phyloP scores from a whole-genome alignment of 148 eudicot genomes.

The Pouteria glomerata region DNA sequence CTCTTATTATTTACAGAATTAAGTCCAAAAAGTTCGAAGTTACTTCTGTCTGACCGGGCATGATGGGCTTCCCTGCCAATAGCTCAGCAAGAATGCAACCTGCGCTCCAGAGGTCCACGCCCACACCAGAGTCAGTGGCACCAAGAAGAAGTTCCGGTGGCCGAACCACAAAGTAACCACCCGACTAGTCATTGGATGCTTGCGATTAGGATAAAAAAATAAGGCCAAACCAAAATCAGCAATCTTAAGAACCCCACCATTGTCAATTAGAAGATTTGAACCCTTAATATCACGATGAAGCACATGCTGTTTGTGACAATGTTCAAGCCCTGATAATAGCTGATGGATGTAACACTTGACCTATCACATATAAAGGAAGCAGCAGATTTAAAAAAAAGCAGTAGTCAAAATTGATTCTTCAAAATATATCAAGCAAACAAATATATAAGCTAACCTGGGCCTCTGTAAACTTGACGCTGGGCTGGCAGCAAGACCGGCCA shows the following conservation, averaged over 20 bases:
- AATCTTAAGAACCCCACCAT: slow-evolving; percentile 66
- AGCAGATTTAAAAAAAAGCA: neutral
- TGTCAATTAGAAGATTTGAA: slow-evolving; percentile 75
- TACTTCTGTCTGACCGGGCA: slow-evolving; percentile 97
- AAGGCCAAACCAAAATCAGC: slow-evolving; percentile 92
- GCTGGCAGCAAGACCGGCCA: slow-evolving; percentile 82
- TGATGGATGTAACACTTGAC: slow-evolving; percentile 86
- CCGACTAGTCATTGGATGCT: slow-evolving; percentile 83
- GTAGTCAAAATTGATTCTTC: neutral
- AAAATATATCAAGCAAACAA: neutral
- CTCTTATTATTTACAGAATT: neutral
- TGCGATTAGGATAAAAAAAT: slow-evolving; percentile 65
- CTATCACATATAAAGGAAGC: slow-evolving; percentile 24
- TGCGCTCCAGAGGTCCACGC: slow-evolving; percentile 85
- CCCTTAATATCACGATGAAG: slow-evolving; percentile 88
- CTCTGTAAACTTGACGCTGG: slow-evolving; percentile 67
- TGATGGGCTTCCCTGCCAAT: slow-evolving; percentile 77
- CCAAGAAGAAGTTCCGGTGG: slow-evolving; percentile 93
- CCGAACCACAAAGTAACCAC: slow-evolving; percentile 86
- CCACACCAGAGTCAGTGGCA: slow-evolving; percentile 78
- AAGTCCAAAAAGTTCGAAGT: neutral
- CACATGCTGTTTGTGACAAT: slow-evolving; percentile 68
- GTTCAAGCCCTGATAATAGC: slow-evolving; percentile 81
- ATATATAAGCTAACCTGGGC: slow-evolving; percentile 51
- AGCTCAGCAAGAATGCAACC: slow-evolving; percentile 86